A percentile compares a stretch with the other conserved stretches of the same genome.
Conservation (phyloP, 495 filamentous ascomycete genomes). For the Neurospora sublineolata region DNA sequence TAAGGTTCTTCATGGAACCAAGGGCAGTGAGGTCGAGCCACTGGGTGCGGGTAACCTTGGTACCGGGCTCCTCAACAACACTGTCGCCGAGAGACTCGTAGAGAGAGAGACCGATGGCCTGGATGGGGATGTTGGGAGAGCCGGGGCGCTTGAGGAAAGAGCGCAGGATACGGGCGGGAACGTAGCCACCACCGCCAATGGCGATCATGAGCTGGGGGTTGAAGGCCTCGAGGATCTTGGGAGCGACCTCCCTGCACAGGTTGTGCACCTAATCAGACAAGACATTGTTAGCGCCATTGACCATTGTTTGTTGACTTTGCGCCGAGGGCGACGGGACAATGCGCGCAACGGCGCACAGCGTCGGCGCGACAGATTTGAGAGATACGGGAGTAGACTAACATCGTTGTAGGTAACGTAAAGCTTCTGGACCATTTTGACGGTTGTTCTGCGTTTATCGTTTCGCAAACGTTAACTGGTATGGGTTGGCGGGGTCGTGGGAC, state of each 20-base stretch:
- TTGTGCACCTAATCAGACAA: conserved; percentile 67
- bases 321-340: background rate
- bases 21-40: conserved; percentile 89
- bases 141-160: conserved; percentile 91
- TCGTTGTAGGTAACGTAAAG: conserved; percentile 93
- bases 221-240: conserved; percentile 69
- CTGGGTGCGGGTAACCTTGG: conserved; percentile 93
- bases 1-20: conserved; percentile 76
- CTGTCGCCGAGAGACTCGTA: conserved; percentile 71
- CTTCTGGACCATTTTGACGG: conserved; percentile 64
- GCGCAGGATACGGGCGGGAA: conserved; percentile 91
- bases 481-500: background rate
- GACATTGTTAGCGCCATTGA: background rate
- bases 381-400: conserved; percentile 38
- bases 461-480: background rate
- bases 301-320: background rate
- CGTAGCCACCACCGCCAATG: conserved; percentile 95
- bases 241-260: conserved; percentile 77
- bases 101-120: conserved; percentile 94
- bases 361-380: background rate
- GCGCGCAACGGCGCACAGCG: background rate
- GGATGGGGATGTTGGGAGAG: conserved; percentile 92
- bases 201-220: conserved; percentile 95
- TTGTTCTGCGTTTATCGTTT: conserved; percentile 7
- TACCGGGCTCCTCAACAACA: conserved; percentile 60